Evolutionary conservation across 306 rosid species (phyloP), one percentile per base, ranked within the genome.

Genomic region (Amphicarpaea edgeworthii): DNA sequence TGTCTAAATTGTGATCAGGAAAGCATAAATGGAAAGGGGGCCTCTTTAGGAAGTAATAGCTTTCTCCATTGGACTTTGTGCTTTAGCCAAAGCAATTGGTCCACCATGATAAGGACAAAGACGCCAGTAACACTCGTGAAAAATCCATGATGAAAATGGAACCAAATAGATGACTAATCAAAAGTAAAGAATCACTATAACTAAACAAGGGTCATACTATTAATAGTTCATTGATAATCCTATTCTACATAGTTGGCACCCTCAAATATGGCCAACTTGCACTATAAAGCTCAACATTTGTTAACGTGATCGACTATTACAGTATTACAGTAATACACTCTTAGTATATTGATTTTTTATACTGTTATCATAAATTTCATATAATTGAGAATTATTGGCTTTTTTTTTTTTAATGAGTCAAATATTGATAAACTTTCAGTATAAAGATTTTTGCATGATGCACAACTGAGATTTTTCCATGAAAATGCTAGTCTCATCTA

Each of bases 101-200:
- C 83, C 87, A 84, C 84, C 86, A 84, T 26, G 14, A 68, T 62
- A 28, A 51, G 55, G 46, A 75, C 76, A 53, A 16, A 23, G 73
- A 75, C 3, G 12, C 8, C 12, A 0, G 45, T 7, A 26, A 46
- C 7, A 59, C 34, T 37, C 15, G 70, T 42, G 45, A 40, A 74
- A 55, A 67, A 70, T 19, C 49, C 83, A 80, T 12, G 11, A 61
- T 69, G 78, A 63, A 75, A 46, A 8, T 8, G 12, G 55, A 38
- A 24, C 62, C 66, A 23, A 65, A 17, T 51, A n/a, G 5, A 55
- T 59, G 54, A 41, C 37, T 75, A 42, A 16, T 63, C 16, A 5
- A 2, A 69, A 30, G 26, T 42, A 20, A 75, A 60, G 5, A 8
- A 49, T 10, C 77, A 45, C 24, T 4, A 19, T 45, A 47, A n/a